Evolutionary conservation across 2,329 filamentous ascomycete species (phyloP).

Genomic region (Apiospora malaysiana): DNA sequence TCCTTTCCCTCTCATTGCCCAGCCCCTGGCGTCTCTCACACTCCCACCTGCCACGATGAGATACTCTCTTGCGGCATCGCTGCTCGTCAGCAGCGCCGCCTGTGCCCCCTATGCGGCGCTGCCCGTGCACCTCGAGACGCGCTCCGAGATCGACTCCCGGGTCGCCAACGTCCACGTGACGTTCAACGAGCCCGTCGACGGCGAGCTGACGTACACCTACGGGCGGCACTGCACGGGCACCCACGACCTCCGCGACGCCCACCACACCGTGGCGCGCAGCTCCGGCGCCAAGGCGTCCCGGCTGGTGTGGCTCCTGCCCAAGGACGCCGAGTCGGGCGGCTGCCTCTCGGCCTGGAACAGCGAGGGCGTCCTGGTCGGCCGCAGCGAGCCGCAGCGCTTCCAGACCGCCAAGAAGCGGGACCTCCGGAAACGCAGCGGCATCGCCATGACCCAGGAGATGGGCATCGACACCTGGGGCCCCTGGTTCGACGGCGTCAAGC

Average conservation of each 20-base stretch:
- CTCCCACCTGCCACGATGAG: conserved; percentile 6
- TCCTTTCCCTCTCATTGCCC: not conserved
- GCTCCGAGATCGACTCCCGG: conserved; percentile 40
- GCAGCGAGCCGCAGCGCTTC: conserved; percentile 43
- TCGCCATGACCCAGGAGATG: conserved; percentile 57
- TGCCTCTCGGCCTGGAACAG: conserved; percentile 49
- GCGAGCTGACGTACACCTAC: conserved; percentile 41
- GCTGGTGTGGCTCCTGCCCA: conserved; percentile 43
- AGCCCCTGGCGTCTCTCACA: not conserved
- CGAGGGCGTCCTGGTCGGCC: conserved; percentile 40
- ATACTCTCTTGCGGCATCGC: conserved; percentile 20
- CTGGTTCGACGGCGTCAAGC: conserved; percentile 70
- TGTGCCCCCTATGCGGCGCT: conserved; percentile 26
- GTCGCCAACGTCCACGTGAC: conserved; percentile 43
- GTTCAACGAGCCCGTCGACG: conserved; percentile 33
- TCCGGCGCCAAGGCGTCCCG: conserved; percentile 31
- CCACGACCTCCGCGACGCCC: conserved; percentile 29
- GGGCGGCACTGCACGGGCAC: conserved; percentile 36
- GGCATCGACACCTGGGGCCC: conserved; percentile 57
- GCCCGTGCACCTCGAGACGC: conserved; percentile 44
- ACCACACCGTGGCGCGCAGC: conserved; percentile 36
- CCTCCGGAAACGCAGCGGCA: conserved; percentile 35
- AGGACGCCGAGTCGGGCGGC: conserved; percentile 39
- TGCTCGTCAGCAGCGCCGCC: conserved; percentile 23
- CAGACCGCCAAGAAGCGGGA: conserved; percentile 33